Base-by-base conservation (phyloP, 805 yeast species). In the Phaffomyces antillensis region DNA sequence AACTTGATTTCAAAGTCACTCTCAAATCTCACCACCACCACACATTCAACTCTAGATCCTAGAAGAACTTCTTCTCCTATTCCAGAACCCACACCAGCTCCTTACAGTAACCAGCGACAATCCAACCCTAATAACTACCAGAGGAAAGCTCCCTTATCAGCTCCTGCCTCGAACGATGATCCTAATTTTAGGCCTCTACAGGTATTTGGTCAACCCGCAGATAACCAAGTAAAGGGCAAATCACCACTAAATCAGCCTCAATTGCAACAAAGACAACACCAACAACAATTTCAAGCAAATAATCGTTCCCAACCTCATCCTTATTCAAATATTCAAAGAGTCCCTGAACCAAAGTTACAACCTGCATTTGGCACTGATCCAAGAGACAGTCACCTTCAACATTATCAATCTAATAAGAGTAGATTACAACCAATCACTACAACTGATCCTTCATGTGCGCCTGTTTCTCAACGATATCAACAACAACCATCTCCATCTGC, bases 281-380 rank as follows among this genome's bases (percentile, higher is more conserved):
- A 47, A 20, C 23, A 20, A 7, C 3, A 20, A 20, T 20, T 24
- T 38, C 44, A 36, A 40, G 45, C 45, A 5, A 54, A 44, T 41
- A 67, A 45, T 41, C 60, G 47, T 25, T 58, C 43, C 16, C 60
- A 37, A 7, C 37, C 9, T 41, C 49, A 47, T 8, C 45, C 44
- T 2, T 38, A 32, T 20, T 40, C 40, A 3, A 32, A 37, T 30
- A 26, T 32, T 15, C 34, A 36, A 25, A 25, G 32, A 18, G 20
- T 31, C 7, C 36, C 48, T 4, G 44, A 44, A 17, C 41, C 39
- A 18, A 34, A 28, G 17, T 25, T 44, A 3, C 43, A 41, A 16
- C 49, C 52, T 8, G 44, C 45, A 23, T 31, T 26, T 34, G 40
- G 34, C 16, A 18, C 36, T 15, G 31, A 35, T 12, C 32, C 26